Base-by-base conservation (phyloP, 257 asterid species). In the Paulownia fortunei region DNA sequence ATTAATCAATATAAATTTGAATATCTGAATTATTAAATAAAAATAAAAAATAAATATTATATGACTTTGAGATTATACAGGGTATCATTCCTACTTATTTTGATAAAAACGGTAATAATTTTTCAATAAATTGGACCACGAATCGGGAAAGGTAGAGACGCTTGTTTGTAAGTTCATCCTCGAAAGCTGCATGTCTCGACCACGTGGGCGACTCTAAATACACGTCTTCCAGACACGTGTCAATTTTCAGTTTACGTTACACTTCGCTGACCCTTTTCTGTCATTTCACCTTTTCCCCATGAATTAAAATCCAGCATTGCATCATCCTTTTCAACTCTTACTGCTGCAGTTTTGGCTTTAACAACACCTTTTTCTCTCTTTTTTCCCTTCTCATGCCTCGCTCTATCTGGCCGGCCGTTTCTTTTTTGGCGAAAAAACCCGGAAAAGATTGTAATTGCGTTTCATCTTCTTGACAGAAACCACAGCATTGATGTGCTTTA, bases 181-280 rank as follows among this genome's bases (percentile, higher is more conserved):
- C 39, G 71, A 71, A 81, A 81, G 70, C 83, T 60, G 77, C 85
- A 76, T 84, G 86, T 79, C 81, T 77, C 46, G 42, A 83, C 90
- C 90, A 91, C 94, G 91, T 89, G 91, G 88, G 16, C 47, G 32
- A 36, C 62, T 24, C 63, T 8, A 11, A 37, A 19, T 15, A 7
- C 52, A 44, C 59, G 59, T 55, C 63, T 15, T 11, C 70, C 62
- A 3, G 42, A 80, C 91, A 87, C 92, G 92, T 89, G 91, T 85
- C 83, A 1, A 2, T 12, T 34, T 19, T 30, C 49, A 26, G 13
- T 54, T 82, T 76, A 69, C 82, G 82, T 79, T 81, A 82, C 86
- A 6, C 3, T 41, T 42, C 56, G 8, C 61, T 5, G 59, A 39
- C 79, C 77, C 12, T 74, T 85, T 80, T 83, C 39, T 27, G 86